A percentile compares a stretch with the other conserved stretches of the same genome.
Evolutionary conservation across 306 rosid species (phyloP).

Genomic region (Cercis canadensis): DNA sequence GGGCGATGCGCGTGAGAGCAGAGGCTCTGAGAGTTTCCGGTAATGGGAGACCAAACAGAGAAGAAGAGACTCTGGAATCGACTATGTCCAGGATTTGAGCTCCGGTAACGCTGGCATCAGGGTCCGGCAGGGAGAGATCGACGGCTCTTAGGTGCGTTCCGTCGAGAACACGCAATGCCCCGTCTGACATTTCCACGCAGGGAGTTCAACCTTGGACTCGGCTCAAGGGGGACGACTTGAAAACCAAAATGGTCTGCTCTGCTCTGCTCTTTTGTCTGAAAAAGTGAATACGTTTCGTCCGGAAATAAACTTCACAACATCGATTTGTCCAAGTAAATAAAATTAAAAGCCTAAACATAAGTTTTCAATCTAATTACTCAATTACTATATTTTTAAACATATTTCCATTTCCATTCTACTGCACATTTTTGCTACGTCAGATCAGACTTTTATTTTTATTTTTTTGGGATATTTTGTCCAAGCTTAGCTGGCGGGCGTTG

Average conservation of each 20-base stretch:
- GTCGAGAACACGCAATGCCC: conserved; percentile 63
- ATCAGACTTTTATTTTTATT: no score
- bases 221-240: conserved; percentile 3
- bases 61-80: conserved; percentile 58
- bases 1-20: conserved; percentile 58
- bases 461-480: no score
- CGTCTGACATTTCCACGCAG: conserved; percentile 72
- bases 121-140: conserved; percentile 52
- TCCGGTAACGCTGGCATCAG: conserved; percentile 51
- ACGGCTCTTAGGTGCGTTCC: conserved; percentile 59
- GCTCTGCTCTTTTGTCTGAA: conserved; percentile 12
- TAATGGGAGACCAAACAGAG: conserved; percentile 66
- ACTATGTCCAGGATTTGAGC: conserved; percentile 70
- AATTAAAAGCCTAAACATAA: no score
- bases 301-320: neutral
- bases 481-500: no score
- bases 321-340: no score
- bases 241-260: neutral
- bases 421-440: no score
- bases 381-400: no score
- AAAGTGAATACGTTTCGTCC: neutral
- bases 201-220: conserved; percentile 15
- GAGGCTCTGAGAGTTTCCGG: conserved; percentile 62
- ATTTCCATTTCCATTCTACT: no score
- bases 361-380: no score